These are phyloP conservation scores for Termitomyces sp. DNA, from an alignment of 768 basidiomycete genomes.

Conservation along the genomic window DNA sequence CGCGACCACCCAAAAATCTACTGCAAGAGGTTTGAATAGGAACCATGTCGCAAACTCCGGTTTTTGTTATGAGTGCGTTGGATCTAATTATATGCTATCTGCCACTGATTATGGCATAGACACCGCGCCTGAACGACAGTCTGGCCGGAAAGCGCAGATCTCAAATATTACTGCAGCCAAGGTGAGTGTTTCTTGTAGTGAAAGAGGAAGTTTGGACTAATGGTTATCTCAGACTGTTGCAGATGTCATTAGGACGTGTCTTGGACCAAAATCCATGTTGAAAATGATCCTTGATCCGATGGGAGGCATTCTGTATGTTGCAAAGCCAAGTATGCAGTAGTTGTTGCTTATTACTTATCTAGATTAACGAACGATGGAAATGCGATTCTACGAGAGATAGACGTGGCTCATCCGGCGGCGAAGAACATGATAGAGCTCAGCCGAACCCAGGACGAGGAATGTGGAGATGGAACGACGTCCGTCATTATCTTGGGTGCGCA, in stretches of 20 bases:
- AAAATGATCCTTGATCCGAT: constrained; percentile 99
- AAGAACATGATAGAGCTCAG: constrained; percentile 99
- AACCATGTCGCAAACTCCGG: constrained; percentile 63
- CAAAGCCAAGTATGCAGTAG: neutral
- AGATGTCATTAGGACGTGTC: constrained; percentile 95
- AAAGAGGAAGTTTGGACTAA: neutral
- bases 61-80: constrained; percentile 78
- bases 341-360: constrained; percentile 2
- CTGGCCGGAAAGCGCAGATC: constrained; percentile 92
- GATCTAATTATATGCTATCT: fast-evolving
- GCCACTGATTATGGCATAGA: constrained; percentile 44
- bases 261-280: constrained; percentile 97
- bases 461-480: constrained; percentile 97
- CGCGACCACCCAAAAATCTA: constrained; percentile 10
- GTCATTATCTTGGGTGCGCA: constrained; percentile 91
- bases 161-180: constrained; percentile 98
- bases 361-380: constrained; percentile 99
- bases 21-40: neutral
- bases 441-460: constrained; percentile 97
- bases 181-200: constrained; percentile 40
- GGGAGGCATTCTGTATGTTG: constrained; percentile 91
- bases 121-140: constrained; percentile 90
- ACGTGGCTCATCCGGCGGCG: constrained; percentile 97
- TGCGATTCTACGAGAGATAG: constrained; percentile 96
- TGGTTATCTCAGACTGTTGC: constrained; percentile 73